These are phyloP conservation scores for Boletellus deceptivus DNA, from an alignment of 1,284 basidiomycete genomes.

Conservation along the genomic window DNA sequence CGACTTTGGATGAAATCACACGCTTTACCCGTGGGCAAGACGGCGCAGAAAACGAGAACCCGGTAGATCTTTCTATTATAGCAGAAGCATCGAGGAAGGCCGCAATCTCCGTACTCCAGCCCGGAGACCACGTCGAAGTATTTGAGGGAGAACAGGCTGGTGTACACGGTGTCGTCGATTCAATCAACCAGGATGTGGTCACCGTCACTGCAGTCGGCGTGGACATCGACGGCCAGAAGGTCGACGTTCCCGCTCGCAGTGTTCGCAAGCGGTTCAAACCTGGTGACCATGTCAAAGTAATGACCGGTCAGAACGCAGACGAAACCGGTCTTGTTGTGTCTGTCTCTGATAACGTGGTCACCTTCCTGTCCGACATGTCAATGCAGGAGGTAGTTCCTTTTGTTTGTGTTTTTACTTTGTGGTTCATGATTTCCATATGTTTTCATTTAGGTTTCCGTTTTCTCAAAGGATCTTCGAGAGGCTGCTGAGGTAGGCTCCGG, in stretches of 20 bases:
- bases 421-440: not conserved
- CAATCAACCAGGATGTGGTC: slow-evolving; percentile 86
- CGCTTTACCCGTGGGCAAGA: slow-evolving; percentile 78
- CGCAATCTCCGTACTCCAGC: slow-evolving; percentile 88
- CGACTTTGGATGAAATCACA: slow-evolving; percentile 95
- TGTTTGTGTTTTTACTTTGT: not conserved
- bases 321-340: slow-evolving; percentile 97
- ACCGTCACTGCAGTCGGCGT: slow-evolving; percentile 80
- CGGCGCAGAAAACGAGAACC: slow-evolving; percentile 57
- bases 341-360: slow-evolving; percentile 88
- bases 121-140: slow-evolving; percentile 96
- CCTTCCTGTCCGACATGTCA: slow-evolving; percentile 96
- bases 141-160: slow-evolving; percentile 97
- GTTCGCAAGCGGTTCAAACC: slow-evolving; percentile 95
- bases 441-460: slow-evolving; percentile 78
- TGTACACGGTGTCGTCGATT: slow-evolving; percentile 88
- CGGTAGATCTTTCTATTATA: slow-evolving; percentile 79
- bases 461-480: slow-evolving; percentile 96
- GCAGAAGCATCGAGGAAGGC: slow-evolving; percentile 87
- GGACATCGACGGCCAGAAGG: slow-evolving; percentile 80
- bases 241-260: slow-evolving; percentile 86
- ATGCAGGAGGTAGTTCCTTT: slow-evolving; percentile 75
- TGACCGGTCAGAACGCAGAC: slow-evolving; percentile 91
- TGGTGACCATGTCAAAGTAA: slow-evolving; percentile 98
- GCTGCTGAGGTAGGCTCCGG: slow-evolving; percentile 94